Evolutionary conservation across 78 protist genomes (phyloP).

Genomic region (Dictyostelium intermedium): DNA sequence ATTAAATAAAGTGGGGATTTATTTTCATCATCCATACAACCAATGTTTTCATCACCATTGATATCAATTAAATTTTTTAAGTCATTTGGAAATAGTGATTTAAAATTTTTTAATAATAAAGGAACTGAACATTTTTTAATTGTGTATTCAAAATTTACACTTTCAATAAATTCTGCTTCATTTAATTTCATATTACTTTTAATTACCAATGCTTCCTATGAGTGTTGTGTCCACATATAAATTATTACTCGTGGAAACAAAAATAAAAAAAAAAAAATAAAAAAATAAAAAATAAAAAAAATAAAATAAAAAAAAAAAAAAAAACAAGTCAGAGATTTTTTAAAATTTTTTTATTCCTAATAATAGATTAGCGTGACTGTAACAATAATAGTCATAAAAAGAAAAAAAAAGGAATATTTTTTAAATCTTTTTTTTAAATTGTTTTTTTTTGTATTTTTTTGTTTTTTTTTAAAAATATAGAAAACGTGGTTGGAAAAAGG

Average conservation of each 20-base stretch:
- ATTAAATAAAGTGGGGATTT: not conserved
- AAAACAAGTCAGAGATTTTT: not conserved
- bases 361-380: not conserved
- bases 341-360: not conserved
- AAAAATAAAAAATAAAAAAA: not conserved
- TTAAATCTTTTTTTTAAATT: not conserved
- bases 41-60: not conserved
- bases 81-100: slow-evolving; percentile 38
- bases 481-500: not conserved
- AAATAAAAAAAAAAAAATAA: not conserved
- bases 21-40: not conserved
- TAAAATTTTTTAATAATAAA: slow-evolving; percentile 18
- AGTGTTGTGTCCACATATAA: not conserved
- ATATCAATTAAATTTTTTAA: not conserved
- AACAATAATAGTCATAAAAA: not conserved
- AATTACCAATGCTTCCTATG: not conserved
- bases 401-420: not conserved
- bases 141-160: slow-evolving; percentile 9
- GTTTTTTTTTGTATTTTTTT: not conserved
- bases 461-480: not conserved
- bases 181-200: not conserved
- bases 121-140: slow-evolving; percentile 6
- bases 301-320: not conserved
- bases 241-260: too few relatives aligned
- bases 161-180: not conserved